phyloP scores from a whole-genome alignment of 805 yeast species.

The Blastobotrys robertii region DNA sequence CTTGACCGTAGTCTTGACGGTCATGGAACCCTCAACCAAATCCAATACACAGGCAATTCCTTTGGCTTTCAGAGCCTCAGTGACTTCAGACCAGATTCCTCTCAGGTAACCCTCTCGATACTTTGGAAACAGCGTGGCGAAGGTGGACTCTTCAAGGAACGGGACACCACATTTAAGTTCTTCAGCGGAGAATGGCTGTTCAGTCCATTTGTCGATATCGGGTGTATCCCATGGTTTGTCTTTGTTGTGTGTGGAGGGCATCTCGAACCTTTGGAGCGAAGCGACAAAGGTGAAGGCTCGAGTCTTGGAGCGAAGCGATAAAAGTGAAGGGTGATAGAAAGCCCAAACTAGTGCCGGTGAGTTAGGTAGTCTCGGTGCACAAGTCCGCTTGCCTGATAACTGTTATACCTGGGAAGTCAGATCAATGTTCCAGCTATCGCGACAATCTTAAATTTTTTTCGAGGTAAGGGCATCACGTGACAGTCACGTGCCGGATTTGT shows the following conservation, averaged over 20 bases:
- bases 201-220: slow-evolving; percentile 87
- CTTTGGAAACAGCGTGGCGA: slow-evolving; percentile 92
- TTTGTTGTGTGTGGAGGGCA: slow-evolving; percentile 88
- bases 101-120: slow-evolving; percentile 87
- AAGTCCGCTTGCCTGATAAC: too few relatives aligned
- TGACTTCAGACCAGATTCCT: slow-evolving; percentile 89
- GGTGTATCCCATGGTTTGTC: slow-evolving; percentile 98
- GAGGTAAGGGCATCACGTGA: too few relatives aligned
- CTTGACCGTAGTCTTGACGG: slow-evolving; percentile 90
- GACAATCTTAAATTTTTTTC: too few relatives aligned
- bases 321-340: too few relatives aligned
- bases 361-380: too few relatives aligned
- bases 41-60: slow-evolving; percentile 78
- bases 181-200: slow-evolving; percentile 81
- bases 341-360: too few relatives aligned
- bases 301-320: background rate
- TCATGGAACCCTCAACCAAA: slow-evolving; percentile 94
- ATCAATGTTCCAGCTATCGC: too few relatives aligned
- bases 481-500: too few relatives aligned
- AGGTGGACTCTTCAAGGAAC: slow-evolving; percentile 91
- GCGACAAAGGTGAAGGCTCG: too few relatives aligned
- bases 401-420: too few relatives aligned
- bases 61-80: slow-evolving; percentile 58
- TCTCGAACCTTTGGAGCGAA: slow-evolving; percentile 21
- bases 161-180: slow-evolving; percentile 81